Percentiles rank a stretch among this genome's conserved stretches.
These are phyloP conservation scores for Saccharomycopsis babjevae DNA, from an alignment of 805 yeast species.

Conservation along the genomic window DNA sequence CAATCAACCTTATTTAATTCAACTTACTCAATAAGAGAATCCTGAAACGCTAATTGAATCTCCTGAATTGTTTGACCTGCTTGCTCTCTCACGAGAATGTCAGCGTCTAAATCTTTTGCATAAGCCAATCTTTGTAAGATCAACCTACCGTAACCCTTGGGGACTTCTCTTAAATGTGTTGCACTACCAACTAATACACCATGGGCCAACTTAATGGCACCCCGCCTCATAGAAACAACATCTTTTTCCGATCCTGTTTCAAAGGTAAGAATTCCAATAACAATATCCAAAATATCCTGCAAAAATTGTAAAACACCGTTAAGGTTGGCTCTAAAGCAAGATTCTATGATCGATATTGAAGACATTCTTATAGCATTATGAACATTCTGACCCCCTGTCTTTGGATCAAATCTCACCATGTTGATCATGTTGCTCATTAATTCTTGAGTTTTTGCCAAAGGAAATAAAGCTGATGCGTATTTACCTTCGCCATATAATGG, in stretches of 20 bases:
- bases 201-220: constrained; percentile 60
- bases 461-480: constrained; percentile 15
- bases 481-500: constrained; percentile 7
- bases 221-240: constrained; percentile 47
- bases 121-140: neutral
- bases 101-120: constrained; percentile 5
- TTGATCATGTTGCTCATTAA: constrained; percentile 34
- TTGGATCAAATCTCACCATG: constrained; percentile 28
- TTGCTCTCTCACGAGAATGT: constrained; percentile 14
- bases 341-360: constrained; percentile 76
- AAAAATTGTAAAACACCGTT: constrained; percentile 39
- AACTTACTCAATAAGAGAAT: neutral
- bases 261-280: constrained; percentile 60
- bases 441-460: constrained; percentile 39
- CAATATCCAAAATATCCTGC: constrained; percentile 59
- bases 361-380: constrained; percentile 74
- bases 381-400: neutral
- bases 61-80: constrained; percentile 10
- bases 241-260: constrained; percentile 39
- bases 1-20: neutral
- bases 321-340: constrained; percentile 50
- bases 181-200: constrained; percentile 42
- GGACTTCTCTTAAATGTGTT: constrained; percentile 37
- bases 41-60: neutral
- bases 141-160: constrained; percentile 33